Percentiles rank a stretch among this genome's conserved stretches.
Conservation (phyloP, 1,284 basidiomycete genomes). For the Pascua guehoae region DNA sequence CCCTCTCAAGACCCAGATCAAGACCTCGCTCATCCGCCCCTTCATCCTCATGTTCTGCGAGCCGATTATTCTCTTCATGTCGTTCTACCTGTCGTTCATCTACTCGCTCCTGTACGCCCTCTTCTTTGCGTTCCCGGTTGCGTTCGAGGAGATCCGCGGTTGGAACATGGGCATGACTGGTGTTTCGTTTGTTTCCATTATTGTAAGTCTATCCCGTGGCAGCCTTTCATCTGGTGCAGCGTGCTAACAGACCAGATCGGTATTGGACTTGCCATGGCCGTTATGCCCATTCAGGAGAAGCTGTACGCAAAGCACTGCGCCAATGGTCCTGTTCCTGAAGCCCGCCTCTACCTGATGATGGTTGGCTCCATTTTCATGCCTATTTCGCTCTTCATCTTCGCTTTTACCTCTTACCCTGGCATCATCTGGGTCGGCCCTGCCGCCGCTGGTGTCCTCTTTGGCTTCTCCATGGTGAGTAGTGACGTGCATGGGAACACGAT, state of each 20-base stretch:
- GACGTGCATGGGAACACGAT: constrained; percentile 13
- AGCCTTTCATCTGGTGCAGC: neutral
- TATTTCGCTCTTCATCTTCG: constrained; percentile 49
- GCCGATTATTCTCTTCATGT: constrained; percentile 51
- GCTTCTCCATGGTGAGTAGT: constrained; percentile 27
- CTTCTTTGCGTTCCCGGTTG: constrained; percentile 47
- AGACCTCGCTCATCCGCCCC: constrained; percentile 46
- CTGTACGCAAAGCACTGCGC: constrained; percentile 31
- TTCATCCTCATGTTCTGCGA: constrained; percentile 50
- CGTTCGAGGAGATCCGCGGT: constrained; percentile 45
- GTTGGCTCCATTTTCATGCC: constrained; percentile 40
- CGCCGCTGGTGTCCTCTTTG: constrained; percentile 33
- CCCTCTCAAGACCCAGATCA: constrained; percentile 38
- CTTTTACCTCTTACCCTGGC: constrained; percentile 35
- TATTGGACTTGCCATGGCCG: constrained; percentile 31
- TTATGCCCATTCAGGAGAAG: constrained; percentile 39
- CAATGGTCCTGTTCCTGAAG: constrained; percentile 29
- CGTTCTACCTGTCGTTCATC: constrained; percentile 52
- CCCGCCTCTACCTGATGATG: constrained; percentile 39
- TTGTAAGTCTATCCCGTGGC: constrained; percentile 21
- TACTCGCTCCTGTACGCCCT: constrained; percentile 48
- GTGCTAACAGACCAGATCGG: constrained; percentile 25
- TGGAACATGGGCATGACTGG: constrained; percentile 45
- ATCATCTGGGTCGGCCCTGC: constrained; percentile 41
- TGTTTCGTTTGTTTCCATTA: constrained; percentile 42